Base-by-base conservation (phyloP, 2,329 filamentous ascomycete species). In the Sarocladium oryzae region DNA sequence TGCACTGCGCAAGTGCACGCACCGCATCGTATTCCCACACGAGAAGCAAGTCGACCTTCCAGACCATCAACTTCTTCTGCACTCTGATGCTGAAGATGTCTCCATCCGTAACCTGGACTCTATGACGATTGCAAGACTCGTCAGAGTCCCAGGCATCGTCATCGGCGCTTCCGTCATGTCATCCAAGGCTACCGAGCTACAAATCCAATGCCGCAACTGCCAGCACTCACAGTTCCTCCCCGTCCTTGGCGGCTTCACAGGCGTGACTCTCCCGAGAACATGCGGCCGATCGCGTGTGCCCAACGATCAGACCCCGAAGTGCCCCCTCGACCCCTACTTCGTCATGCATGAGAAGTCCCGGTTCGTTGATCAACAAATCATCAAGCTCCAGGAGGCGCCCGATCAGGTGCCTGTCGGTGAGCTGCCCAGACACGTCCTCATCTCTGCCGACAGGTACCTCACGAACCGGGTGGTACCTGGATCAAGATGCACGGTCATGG, bases 391-490 rank as follows among this genome's bases (percentile, higher is more conserved):
- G 66, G 93, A 99, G 69, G 93, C 92, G 0, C 93, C 93, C 1
- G 93, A 99, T 63, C 90, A 97, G 68, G 93, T 99, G 0, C 93
- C 93, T 0, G 93, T 99, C 1, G 93, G 93, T 72, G 93, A 99
- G 69, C 74, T 99, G 48, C 93, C 93, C 2, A 81, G 93, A 37
- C 93, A 99, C 61, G 95, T 99, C 41, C 80, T 97, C 55, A 88
- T 99, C 55, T 95, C 91, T 0, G 93, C 93, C n/a, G 93, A 99
- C 64, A 82, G 93, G 50, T 96, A 97, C 64, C 75, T 99, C 43
- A 93, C 92, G 10, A 99, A 99, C 65, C 83, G 90, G 49, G 93
- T 99, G 2, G 91, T 99, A 3, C 93, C 93, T 5, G 93, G 93
- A 26, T 95, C 92, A 49, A 81, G 92, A 65, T 99, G 93, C 67